phyloP scores from a whole-genome alignment of 164 flowering plant genomes.

The Sextonia rubra region DNA sequence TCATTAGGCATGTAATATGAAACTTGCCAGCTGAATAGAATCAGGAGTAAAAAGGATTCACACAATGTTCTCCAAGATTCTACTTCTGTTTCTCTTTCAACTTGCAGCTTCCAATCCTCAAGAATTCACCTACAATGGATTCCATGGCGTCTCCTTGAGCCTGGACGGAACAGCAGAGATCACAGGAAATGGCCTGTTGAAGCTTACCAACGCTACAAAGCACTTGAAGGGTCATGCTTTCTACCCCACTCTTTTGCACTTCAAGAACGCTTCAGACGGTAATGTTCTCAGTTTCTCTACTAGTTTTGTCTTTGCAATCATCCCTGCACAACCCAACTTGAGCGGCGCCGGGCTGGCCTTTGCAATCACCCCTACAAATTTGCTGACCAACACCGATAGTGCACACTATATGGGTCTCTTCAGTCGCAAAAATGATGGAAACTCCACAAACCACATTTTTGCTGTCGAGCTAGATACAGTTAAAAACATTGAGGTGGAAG shows the following conservation, averaged over 20 bases:
- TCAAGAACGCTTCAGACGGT: constrained; percentile 14
- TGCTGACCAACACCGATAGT: constrained; percentile 8
- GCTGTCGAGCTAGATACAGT: constrained; percentile 25
- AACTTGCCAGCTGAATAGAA: too few species aligned
- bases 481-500: constrained; percentile 2
- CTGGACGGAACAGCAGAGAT: constrained; percentile 11
- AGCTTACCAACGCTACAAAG: constrained; percentile 4
- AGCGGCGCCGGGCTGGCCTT: constrained; percentile 26
- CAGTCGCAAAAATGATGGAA: constrained; percentile 11
- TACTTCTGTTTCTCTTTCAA: too few species aligned
- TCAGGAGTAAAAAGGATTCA: too few species aligned
- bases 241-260: constrained; percentile 8
- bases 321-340: background rate
- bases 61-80: too few species aligned
- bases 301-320: constrained; percentile 26
- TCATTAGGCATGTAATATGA: too few species aligned
- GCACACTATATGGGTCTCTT: constrained; percentile 23
- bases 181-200: constrained; percentile 7
- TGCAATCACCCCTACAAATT: constrained; percentile 15
- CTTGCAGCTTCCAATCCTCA: background rate
- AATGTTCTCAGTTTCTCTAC: constrained; percentile 25
- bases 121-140: constrained; percentile 1
- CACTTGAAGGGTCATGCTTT: constrained; percentile 11
- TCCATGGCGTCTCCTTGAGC: background rate
- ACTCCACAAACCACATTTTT: constrained; percentile 10